A percentile compares a stretch with the other conserved stretches of the same genome.
Evolutionary conservation across 306 rosid genomes (phyloP).

Genomic region (Cicer yamashitae): DNA sequence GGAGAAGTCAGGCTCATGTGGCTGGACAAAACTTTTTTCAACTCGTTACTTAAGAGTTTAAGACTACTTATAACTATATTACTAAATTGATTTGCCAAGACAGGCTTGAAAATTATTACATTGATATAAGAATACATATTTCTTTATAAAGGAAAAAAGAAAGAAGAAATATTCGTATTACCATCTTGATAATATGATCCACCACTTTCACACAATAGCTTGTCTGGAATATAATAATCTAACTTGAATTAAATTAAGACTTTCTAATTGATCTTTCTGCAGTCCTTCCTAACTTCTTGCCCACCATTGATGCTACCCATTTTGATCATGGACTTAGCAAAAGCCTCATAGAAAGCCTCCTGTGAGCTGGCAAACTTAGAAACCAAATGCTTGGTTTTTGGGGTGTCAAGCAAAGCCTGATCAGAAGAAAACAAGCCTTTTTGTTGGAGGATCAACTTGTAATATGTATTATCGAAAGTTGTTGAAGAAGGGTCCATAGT

Average conservation of each 20-base stretch:
- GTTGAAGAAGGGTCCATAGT: constrained; percentile 64
- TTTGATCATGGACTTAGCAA: constrained; percentile 78
- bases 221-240: constrained; percentile 33
- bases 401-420: constrained; percentile 64
- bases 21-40: constrained; percentile 4
- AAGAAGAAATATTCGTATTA: not conserved
- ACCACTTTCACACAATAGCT: constrained; percentile 12
- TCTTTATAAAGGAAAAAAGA: not conserved
- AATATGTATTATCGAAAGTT: constrained; percentile 71
- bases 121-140: constrained; percentile 29
- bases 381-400: constrained; percentile 63
- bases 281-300: constrained; percentile 69
- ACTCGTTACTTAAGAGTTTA: not conserved
- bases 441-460: constrained; percentile 69
- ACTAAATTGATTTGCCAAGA: constrained; percentile 25
- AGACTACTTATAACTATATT: not conserved
- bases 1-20: not conserved
- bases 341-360: constrained; percentile 57
- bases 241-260: constrained; percentile 36
- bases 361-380: constrained; percentile 60
- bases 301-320: constrained; percentile 70
- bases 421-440: constrained; percentile 73
- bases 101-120: constrained; percentile 33
- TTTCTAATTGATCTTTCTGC: constrained; percentile 65
- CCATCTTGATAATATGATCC: constrained; percentile 29